Base-by-base conservation (phyloP, 2,329 filamentous ascomycete species). In the Fusarium aywerte region DNA sequence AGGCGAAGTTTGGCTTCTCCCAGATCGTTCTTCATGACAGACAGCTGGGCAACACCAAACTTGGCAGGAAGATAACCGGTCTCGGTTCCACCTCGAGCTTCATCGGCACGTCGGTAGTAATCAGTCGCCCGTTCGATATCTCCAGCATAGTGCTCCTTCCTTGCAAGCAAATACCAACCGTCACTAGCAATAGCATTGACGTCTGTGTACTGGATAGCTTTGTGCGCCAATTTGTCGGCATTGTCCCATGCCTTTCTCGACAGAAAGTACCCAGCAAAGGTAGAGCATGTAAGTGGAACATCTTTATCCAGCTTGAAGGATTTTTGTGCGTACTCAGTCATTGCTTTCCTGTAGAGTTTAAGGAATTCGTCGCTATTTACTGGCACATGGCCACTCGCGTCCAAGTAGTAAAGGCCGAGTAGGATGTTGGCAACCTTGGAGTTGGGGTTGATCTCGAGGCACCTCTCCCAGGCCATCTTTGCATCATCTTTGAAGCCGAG, bases 111-210 rank as follows among this genome's bases (percentile, higher is more conserved):
- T 55, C 89, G 89, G 79, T 99, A 99, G 78, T 90, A 97, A 73
- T 97, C 92, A 20, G 86, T 88, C 3, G 96, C 95, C 57, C 89
- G 90, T 20, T 90, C 84, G 8, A 87, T 80, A 58, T 97, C 89
- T 39, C 91, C 90, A 58, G 89, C 87, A 69, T 93, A 92, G 76
- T 99, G 96, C 67, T 95, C 92, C 76, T 97, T 97, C 62, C 94
- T 87, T 27, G 93, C 96, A 38, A 98, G 87, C 10, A 98, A 81
- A 79, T 97, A 99, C 94, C 95, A 98, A 33, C 96, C 96, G 76
- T 99, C 96, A 79, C 95, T 97, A 23, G 95, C 95, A 77, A 98
- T 93, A 5, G 94, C 92, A 77, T 97, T 97, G 71, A 98, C 92
- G 75, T 99, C 96, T 4, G 96, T 98, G 73, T 92, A 90, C 74